Evolutionary conservation across 768 basidiomycete genomes (phyloP).

Genomic region (Tulasnella sp.): DNA sequence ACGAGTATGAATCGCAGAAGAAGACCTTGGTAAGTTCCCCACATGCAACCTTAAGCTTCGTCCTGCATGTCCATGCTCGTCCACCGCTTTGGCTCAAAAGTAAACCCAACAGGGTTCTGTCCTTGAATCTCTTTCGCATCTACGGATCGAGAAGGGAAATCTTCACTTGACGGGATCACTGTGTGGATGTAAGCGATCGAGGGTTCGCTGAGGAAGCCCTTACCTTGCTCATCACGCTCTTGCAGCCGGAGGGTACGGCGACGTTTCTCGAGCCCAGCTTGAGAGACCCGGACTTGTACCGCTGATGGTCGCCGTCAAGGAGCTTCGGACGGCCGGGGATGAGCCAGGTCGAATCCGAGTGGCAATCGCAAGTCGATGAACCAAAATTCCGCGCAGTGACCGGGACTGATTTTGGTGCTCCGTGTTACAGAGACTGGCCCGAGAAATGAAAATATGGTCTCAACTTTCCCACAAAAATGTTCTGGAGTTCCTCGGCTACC

Average conservation of each 20-base stretch:
- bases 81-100: neutral
- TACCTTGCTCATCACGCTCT: neutral
- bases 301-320: neutral
- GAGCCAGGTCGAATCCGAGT: neutral
- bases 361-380: neutral
- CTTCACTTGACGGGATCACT: neutral
- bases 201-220: too few relatives aligned
- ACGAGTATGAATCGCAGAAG: neutral
- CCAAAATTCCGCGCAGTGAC: neutral
- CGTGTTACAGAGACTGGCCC: neutral
- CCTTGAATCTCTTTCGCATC: conserved; percentile 1
- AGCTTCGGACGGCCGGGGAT: neutral
- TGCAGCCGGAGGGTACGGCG: neutral
- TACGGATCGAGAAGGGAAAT: neutral
- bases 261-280: neutral
- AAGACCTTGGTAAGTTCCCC: neutral
- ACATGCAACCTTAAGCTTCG: neutral
- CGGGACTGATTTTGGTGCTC: neutral
- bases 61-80: neutral
- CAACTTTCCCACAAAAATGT: neutral
- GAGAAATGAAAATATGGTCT: neutral
- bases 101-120: neutral
- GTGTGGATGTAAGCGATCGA: neutral
- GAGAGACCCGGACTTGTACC: neutral
- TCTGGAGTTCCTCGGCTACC: neutral